Evolutionary conservation across 176 grass and related monocot genomes (phyloP), one percentile per base, ranked within the genome.

Genomic region (Aegilops speltoides): DNA sequence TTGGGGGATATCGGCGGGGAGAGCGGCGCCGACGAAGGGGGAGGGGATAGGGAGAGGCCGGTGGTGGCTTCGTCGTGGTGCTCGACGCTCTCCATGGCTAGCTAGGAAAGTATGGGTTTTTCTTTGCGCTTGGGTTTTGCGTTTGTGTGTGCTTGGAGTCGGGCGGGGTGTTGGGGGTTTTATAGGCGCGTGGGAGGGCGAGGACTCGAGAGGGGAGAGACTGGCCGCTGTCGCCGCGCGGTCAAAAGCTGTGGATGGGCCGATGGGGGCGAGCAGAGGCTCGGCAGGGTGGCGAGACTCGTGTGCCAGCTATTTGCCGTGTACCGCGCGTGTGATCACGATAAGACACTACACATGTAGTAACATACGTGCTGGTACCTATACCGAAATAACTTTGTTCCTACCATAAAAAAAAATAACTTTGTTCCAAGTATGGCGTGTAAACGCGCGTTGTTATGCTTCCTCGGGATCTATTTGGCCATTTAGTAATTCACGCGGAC

Each of bases 121-220:
- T 48, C 38, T 62, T 16, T 64, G 34, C 36, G 68, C 68, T 40
- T 38, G 56, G 20, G 32, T 34, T 34, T 76, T 66, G 79, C 5
- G 43, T 76, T n/a, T 76, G 84, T 77, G 87, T 52, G 86, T 14
- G 40, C 46, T 61, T 79, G 33, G 0, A 22, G 16, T 24, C 45
- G 36, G 65, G 13, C 26, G 16, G 43, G 23, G 70, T 38, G 81
- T 29, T 23, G 61, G 79, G 60, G 82, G 81, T 84, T 82, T 91
- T 86, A 93, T 76, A 90, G 79, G 77, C 80, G 85, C 81, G 73
- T 84, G 85, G 56, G 74, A 52, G 66, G 16, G 88, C 43, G 79
- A 46, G 8, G 72, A 1, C 3, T 28, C 2, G 31, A 31, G 22
- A 10, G 74, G 54, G 23, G 56, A 57, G 50, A 65, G n/a, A 38